Evolutionary conservation across 2,329 filamentous ascomycete genomes (phyloP).

Genomic region (Ceratocystis papillata): DNA sequence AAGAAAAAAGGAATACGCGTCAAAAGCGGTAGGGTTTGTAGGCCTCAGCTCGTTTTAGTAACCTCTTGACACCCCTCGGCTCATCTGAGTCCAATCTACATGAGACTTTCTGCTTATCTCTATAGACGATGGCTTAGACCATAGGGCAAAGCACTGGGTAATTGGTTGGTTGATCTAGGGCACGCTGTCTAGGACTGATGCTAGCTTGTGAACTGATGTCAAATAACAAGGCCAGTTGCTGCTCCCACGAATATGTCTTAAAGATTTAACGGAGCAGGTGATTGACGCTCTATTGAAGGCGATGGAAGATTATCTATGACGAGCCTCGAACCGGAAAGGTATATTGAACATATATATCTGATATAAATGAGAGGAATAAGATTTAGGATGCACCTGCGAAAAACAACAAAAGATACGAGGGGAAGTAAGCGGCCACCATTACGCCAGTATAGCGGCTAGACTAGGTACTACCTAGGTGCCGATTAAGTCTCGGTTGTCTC

Average conservation of each 20-base stretch:
- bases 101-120: background rate
- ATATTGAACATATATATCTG: background rate
- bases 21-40: background rate
- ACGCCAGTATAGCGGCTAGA: background rate
- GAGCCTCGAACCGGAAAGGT: background rate
- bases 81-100: background rate
- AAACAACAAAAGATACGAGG: background rate
- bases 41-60: background rate
- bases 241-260: too few relatives aligned
- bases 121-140: background rate
- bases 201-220: too few relatives aligned
- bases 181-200: too few relatives aligned
- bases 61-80: background rate
- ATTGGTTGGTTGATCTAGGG: too few relatives aligned
- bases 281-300: background rate
- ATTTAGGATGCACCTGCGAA: background rate
- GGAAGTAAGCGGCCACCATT: background rate
- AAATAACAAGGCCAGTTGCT: too few relatives aligned
- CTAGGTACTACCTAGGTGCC: background rate
- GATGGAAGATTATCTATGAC: background rate
- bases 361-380: background rate
- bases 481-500: conserved; percentile 19
- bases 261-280: too few relatives aligned
- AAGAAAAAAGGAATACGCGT: background rate
- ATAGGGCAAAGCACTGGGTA: too few relatives aligned